Base-by-base conservation (phyloP, 305 asterid genomes). In the Solanum hybrid region DNA sequence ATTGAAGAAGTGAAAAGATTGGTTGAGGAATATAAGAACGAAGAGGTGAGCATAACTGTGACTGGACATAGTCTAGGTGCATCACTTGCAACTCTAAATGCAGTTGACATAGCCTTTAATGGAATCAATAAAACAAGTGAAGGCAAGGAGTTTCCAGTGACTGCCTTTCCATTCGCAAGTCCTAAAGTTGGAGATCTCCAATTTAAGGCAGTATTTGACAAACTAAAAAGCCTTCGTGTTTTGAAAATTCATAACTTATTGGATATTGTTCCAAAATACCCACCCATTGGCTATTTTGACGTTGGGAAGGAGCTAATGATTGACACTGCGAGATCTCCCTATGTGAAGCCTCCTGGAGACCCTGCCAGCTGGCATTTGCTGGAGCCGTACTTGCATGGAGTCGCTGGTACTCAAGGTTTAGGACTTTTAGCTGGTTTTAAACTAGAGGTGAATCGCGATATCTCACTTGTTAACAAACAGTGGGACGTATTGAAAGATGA, bases 31-130 rank as follows among this genome's bases (percentile, higher is more conserved):
- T 95, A 93, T 94, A 94, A 95, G 92, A 85, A 90, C 4, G 99
- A 96, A 68, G 96, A 95, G 32, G 93, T 92, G 17, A 96, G 98
- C 93, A 93, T 97, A 78, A 96, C 97, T 6, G 87, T 96, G 26
- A 93, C 96, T 8, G 99, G 99, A 2, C 99, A 97, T 91, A 97
- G 99, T 89, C 90, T 97, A 33, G 99, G 99, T 1, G 99, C 97
- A 1, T 94, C 98, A 3, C 89, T 97, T 3, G 92, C 96, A 6
- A 95, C 96, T 24, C 87, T 97, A 33, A 96, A 93, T 41, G 98
- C 97, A 17, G 93, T 91, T 0, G 99, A 97, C 90, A 95, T 96
- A 37, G 65, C 79, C 2, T 75, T 27, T 3, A 75, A 75, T 75
- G 5, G 97, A 24, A 90, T 92, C 93, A 95, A 96, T 90, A 93